Evolutionary conservation across 441 rosid species (phyloP), one percentile per base, ranked within the genome.

Genomic region (Melastoma candidum): DNA sequence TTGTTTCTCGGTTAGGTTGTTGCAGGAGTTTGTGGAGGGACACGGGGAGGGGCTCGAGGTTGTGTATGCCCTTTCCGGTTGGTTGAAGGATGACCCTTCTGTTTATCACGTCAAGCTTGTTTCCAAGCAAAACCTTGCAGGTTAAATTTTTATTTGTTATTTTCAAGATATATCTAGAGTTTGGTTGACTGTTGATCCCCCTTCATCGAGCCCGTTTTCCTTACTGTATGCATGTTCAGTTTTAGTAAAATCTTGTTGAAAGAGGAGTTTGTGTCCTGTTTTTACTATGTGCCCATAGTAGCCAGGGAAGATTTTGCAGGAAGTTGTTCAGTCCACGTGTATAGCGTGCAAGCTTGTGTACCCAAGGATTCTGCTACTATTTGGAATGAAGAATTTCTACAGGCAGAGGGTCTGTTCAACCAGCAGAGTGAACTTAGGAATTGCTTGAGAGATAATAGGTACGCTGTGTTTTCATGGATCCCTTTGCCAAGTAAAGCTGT

Each of bases 371-470:
- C 87, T 49, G 87, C 89, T 46, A 81, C 73, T 2, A 72, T 92
- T 54, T 83, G 96, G 95, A 92, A 83, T 71, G 32, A 74, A 49
- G 98, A 92, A 78, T 88, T 75, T 77, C 68, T 88, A 22, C 96
- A 92, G 77, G 85, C 98, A 50, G 90, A 85, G 71, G 90, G 83
- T 64, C 87, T 92, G 45, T 85, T 77, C 63, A 73, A 63, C 70
- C 82, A 80, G 81, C 82, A 85, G 12, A 59, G 70, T 26, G 44
- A 64, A 3, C 32, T 56, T 49, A 79, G 75, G 49, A 84, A 92
- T 79, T 92, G 95, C 72, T 81, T 85, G 74, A 85, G 94, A 75
- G 90, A 79, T 63, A 88, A 84, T 74, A 80, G 94, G 98, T 85
- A 58, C 5, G 53, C 26, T 45, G 57, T 0, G 24, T 13, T 53